Evolutionary conservation across 768 basidiomycete species (phyloP).

Genomic region (Phaeotremella skinneri): DNA sequence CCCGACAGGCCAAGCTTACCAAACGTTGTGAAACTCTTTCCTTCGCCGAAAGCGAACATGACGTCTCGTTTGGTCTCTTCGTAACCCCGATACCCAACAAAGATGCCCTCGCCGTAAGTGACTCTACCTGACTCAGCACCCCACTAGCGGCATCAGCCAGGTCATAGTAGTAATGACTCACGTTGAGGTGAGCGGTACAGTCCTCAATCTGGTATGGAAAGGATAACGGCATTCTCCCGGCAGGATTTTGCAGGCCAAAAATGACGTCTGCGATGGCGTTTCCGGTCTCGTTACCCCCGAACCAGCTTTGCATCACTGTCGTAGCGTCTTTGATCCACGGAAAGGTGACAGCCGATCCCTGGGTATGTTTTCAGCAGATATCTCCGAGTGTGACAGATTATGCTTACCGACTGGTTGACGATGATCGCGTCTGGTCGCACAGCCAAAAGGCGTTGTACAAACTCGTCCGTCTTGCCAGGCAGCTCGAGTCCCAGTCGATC

Average conservation of each 20-base stretch:
- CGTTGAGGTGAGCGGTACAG: constrained; percentile 61
- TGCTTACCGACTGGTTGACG: constrained; percentile 1
- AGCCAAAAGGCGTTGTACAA: constrained; percentile 39
- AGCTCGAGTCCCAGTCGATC: constrained; percentile 62
- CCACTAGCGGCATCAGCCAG: not conserved
- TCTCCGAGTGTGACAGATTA: not conserved
- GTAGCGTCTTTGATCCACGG: constrained; percentile 65
- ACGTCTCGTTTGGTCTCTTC: constrained; percentile 1
- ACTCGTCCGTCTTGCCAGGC: constrained; percentile 38
- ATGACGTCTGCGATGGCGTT: constrained; percentile 50
- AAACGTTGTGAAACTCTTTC: constrained; percentile 21
- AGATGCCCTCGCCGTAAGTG: not conserved
- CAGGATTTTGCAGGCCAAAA: constrained; percentile 48
- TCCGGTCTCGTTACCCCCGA: constrained; percentile 48
- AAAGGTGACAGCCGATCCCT: constrained; percentile 61
- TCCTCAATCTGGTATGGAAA: constrained; percentile 64
- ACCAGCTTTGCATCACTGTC: constrained; percentile 60
- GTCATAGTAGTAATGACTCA: constrained; percentile 37
- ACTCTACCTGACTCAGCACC: not conserved
- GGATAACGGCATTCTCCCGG: constrained; percentile 50
- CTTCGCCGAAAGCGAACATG: constrained; percentile 23
- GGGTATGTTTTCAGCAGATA: not conserved
- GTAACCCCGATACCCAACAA: constrained; percentile 52
- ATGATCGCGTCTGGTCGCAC: constrained; percentile 43
- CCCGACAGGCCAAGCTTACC: constrained; percentile 5